Base-by-base conservation (phyloP, 805 yeast genomes). In the Candida ulmi region DNA sequence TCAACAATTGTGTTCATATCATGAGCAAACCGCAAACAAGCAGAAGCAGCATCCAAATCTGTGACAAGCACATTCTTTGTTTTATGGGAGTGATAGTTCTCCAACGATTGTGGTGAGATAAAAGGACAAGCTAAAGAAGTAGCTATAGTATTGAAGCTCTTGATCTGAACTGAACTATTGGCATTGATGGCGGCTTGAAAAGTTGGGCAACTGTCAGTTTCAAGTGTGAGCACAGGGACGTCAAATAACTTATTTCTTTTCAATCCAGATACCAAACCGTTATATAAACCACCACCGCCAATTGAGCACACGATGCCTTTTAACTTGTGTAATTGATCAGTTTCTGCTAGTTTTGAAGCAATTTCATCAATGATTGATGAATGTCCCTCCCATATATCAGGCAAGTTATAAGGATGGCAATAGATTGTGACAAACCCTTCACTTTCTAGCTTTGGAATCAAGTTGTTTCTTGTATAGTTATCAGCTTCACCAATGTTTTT, bases 151-250 rank as follows among this genome's bases (percentile, higher is more conserved):
- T 72, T 69, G 28, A 72, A 68, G 5, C 54, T 39, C 2, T 63
- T 59, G 19, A 80, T 59, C 12, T 56, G 54, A 9, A 78, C 68
- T 8, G 68, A 66, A 35, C 65, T 48, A 7, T 72, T 68, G 1
- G 72, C 69, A 29, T 62, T 58, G 34, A 82, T 56, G 1, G 84
- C 72, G 32, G 63, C 63, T 47, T 69, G 60, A 41, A 82, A 69
- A 0, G 83, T 76, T 11, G 82, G 80, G 12, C 80, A 78, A 17
- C 80, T 80, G n/a, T 57, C 61, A 0, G 88, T 78, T 52, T 82
- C 88, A 4, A 79, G 70, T 13, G 74, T 72, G 15, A 71, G 48
- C 5, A 74, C 60, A 42, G 74, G 63, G 46, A 65, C 64, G 17
- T 67, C 58, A 17, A 58, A 51, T 28, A 66, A 38, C 4, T 57